These are phyloP conservation scores for Metschnikowia colocasiae DNA, from an alignment of 805 yeast species.

Conservation along the genomic window DNA sequence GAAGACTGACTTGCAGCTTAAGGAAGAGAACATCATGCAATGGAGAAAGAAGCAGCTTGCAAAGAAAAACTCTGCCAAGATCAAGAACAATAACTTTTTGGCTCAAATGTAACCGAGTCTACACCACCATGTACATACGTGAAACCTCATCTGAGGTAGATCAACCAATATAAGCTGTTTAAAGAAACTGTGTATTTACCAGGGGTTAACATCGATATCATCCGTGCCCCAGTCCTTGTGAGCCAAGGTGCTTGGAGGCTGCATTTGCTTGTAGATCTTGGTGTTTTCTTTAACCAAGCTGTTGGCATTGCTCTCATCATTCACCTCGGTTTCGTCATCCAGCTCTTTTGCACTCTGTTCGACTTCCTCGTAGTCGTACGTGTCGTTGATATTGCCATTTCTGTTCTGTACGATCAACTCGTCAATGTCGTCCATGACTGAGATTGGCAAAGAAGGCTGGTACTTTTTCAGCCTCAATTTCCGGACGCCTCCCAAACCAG, in stretches of 20 bases:
- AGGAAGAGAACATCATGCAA: slow-evolving; percentile 56
- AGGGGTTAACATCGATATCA: slow-evolving; percentile 63
- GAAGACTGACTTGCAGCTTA: slow-evolving; percentile 54
- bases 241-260: slow-evolving; percentile 46
- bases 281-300: slow-evolving; percentile 17
- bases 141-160: not conserved
- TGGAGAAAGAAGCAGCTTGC: slow-evolving; percentile 68
- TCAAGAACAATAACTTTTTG: slow-evolving; percentile 77
- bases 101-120: slow-evolving; percentile 24
- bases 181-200: slow-evolving; percentile 37
- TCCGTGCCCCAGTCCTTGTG: slow-evolving; percentile 48
- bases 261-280: slow-evolving; percentile 47
- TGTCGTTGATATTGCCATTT: slow-evolving; percentile 28
- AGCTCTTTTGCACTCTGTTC: slow-evolving; percentile 21
- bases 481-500: slow-evolving; percentile 63
- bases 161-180: not conserved
- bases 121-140: slow-evolving; percentile 12
- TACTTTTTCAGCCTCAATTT: slow-evolving; percentile 50
- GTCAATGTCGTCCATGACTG: slow-evolving; percentile 68
- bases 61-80: slow-evolving; percentile 60
- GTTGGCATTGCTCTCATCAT: not conserved
- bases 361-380: slow-evolving; percentile 27
- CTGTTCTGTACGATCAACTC: slow-evolving; percentile 43
- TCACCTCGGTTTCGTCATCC: slow-evolving; percentile 18
- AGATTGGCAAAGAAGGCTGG: slow-evolving; percentile 71